Conservation (phyloP, 495 filamentous ascomycete genomes). For the Lentithecium fluviatile region DNA sequence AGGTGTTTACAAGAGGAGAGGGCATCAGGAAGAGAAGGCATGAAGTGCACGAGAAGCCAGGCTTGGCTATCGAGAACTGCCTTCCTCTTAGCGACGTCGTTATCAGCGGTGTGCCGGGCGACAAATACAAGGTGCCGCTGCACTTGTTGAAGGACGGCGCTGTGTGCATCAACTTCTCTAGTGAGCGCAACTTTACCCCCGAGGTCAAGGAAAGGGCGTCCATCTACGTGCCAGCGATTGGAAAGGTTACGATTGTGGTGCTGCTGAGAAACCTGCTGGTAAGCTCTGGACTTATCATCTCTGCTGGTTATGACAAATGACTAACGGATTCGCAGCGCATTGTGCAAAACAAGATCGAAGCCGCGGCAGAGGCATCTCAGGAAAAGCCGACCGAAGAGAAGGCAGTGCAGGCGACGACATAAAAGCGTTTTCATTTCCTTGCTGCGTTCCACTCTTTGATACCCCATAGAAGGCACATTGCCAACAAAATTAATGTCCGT, state of each 20-base stretch:
- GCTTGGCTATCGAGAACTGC: conserved; percentile 72
- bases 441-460: background rate
- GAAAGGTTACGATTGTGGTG: conserved; percentile 95
- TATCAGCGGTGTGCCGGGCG: conserved; percentile 85
- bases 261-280: conserved; percentile 85
- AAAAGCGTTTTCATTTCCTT: background rate
- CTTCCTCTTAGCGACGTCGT: conserved; percentile 88
- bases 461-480: conserved; percentile 6
- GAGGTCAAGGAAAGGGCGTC: conserved; percentile 89
- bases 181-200: conserved; percentile 87
- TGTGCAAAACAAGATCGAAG: conserved; percentile 33
- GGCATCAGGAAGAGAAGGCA: conserved; percentile 80
- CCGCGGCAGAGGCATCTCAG: background rate
- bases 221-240: conserved; percentile 95
- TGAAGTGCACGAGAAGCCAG: conserved; percentile 76
- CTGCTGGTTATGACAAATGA: background rate
- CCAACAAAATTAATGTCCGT: background rate
- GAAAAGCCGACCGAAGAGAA: conserved; percentile 12
- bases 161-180: conserved; percentile 97
- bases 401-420: conserved; percentile 13
- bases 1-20: conserved; percentile 82
- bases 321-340: conserved; percentile 32
- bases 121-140: conserved; percentile 83
- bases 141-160: conserved; percentile 80
- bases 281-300: conserved; percentile 43